phyloP scores from a whole-genome alignment of 345 rosid genomes.

The Murraya paniculata region DNA sequence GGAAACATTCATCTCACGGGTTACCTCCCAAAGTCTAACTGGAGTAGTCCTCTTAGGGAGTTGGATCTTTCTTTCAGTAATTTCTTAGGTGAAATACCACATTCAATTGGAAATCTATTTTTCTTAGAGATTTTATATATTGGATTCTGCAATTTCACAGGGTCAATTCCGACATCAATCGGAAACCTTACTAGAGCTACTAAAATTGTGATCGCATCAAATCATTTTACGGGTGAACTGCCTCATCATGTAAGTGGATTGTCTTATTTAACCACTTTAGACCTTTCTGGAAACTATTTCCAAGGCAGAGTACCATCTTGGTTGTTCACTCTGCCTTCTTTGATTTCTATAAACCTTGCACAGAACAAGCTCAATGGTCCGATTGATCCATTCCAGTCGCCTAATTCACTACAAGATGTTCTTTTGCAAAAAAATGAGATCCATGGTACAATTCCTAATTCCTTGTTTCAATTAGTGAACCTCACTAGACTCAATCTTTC shows the following conservation, averaged over 20 bases:
- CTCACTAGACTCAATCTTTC: not conserved
- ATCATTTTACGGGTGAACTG: not conserved
- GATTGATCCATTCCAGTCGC: not conserved
- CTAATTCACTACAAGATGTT: not conserved
- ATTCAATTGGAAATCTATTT: not conserved
- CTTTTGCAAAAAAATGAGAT: not conserved
- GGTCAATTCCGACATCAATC: not conserved
- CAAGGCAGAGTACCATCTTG: not conserved
- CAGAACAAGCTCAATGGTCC: not conserved
- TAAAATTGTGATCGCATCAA: not conserved
- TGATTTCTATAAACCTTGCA: rapidly evolving
- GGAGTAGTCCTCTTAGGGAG: not conserved
- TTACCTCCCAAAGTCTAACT: not conserved
- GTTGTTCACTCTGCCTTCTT: not conserved
- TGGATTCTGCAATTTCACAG: not conserved
- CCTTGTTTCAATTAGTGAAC: slow-evolving; percentile 6
- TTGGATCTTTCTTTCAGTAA: not conserved
- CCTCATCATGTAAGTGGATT: not conserved
- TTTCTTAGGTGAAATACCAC: not conserved
- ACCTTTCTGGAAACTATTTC: not conserved
- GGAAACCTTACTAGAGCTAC: not conserved
- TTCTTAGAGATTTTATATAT: not conserved
- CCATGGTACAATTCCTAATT: slow-evolving; percentile 11
- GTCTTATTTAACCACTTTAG: not conserved
- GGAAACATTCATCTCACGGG: not conserved